Percentiles rank a stretch among this genome's conserved stretches.
Conservation (phyloP, 2,329 filamentous ascomycete species). For the Anisogramma anomala region DNA sequence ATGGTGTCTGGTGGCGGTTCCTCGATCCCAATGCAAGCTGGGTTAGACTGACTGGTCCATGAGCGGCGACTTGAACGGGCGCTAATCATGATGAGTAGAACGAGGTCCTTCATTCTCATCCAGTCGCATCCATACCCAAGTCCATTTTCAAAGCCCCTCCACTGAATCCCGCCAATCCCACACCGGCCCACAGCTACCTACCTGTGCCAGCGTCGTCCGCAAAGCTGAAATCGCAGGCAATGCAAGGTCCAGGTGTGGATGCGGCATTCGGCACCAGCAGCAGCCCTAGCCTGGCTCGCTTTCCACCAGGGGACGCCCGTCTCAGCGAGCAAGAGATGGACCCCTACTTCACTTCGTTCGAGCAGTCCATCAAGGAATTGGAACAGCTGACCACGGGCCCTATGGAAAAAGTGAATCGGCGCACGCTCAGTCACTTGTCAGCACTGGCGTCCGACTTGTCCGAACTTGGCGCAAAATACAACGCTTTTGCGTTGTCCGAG, state of each 20-base stretch:
- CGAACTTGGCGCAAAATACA: slow-evolving; percentile 90
- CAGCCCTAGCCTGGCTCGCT: slow-evolving; percentile 59
- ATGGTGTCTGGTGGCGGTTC: slow-evolving; percentile 96
- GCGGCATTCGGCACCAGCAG: slow-evolving; percentile 27
- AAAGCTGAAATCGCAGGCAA: slow-evolving; percentile 57
- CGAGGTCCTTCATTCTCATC: slow-evolving; percentile 89
- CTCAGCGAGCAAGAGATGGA: slow-evolving; percentile 85
- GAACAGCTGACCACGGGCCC: slow-evolving; percentile 80
- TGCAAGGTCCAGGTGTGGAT: slow-evolving; percentile 19
- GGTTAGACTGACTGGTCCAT: slow-evolving; percentile 43
- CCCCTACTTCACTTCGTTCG: slow-evolving; percentile 90
- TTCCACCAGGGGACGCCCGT: slow-evolving; percentile 66
- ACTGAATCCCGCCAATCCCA: slow-evolving; percentile 85
- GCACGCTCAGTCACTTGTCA: slow-evolving; percentile 75
- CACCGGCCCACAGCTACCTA: slow-evolving; percentile 73
- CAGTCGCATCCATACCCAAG: slow-evolving; percentile 83
- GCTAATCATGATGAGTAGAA: slow-evolving; percentile 43
- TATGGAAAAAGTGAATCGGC: slow-evolving; percentile 92
- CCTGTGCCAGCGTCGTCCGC: slow-evolving; percentile 77
- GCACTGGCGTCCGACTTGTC: slow-evolving; percentile 77
- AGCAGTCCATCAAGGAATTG: slow-evolving; percentile 81
- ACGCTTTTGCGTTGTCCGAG: slow-evolving; percentile 91
- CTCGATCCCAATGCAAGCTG: slow-evolving; percentile 97
- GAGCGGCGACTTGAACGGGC: not conserved
- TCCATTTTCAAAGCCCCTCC: slow-evolving; percentile 92